Base-by-base conservation (phyloP, 352 stramenopile species). In the Globisporangium nunn region DNA sequence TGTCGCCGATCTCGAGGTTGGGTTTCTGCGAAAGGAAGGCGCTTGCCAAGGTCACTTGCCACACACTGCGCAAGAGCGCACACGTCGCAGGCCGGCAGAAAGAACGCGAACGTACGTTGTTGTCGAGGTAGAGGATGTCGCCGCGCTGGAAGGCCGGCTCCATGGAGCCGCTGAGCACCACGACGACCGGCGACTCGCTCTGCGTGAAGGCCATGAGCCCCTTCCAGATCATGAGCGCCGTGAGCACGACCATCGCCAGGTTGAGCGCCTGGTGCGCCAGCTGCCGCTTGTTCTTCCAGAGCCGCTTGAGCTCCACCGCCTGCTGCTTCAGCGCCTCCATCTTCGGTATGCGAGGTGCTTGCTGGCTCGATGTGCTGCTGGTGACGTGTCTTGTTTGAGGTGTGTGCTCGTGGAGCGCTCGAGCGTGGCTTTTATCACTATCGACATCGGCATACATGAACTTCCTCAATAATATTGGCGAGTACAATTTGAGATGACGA, bases 221-320 rank as follows among this genome's bases (percentile, higher is more conserved):
- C 67, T 99, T 99, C 97, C 97, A 99, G 68, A 99, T 98, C 96
- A 99, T 99, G 44, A 99, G 77, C 45, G 97, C 97, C 45, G 87
- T 98, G 64, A 99, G 96, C 58, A 99, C 94, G 67, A 99, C 98
- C 94, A 99, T 98, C 53, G 94, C 93, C 55, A 99, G 80, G 76
- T 99, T 99, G 40, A 99, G 83, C 35, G 85, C 73, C 75, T 99
- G 97, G 72, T 99, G 98, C 52, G 89, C 73, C 45, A 99, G 71
- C 76, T 98, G 91, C 40, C 96, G 89, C 79, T 99, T 99, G 79
- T 99, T 99, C 56, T 86, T 87, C 95, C 96, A 99, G 45, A 99
- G 86, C 67, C 98, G 97, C 75, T 98, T 98, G 43, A 99, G 88
- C 69, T 99, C 95, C 35, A 93, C 81, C 54, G 95, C 78, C 65